These are phyloP conservation scores for Candida yuanshanica DNA, from an alignment of 805 yeast genomes.

Conservation along the genomic window DNA sequence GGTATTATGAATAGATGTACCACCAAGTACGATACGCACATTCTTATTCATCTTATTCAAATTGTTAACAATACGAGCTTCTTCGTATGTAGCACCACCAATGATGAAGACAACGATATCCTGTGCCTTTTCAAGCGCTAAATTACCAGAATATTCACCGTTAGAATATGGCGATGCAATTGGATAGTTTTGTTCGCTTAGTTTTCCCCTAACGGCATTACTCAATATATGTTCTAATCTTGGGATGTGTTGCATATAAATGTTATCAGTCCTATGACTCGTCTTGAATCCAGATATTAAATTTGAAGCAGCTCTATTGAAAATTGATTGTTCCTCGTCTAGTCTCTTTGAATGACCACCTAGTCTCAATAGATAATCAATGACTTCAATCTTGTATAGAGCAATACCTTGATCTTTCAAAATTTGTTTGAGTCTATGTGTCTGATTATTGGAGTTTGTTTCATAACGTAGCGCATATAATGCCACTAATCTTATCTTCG, in stretches of 20 bases:
- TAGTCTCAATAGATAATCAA: conserved; percentile 38
- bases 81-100: conserved; percentile 93
- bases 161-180: conserved; percentile 31
- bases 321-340: conserved; percentile 26
- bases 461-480: conserved; percentile 74
- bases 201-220: conserved; percentile 30
- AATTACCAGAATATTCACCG: conserved; percentile 13
- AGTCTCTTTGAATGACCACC: conserved; percentile 41
- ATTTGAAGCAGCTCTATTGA: conserved; percentile 24
- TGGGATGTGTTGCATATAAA: conserved; percentile 91
- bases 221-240: conserved; percentile 42
- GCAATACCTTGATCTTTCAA: conserved; percentile 32
- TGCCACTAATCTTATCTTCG: conserved; percentile 68
- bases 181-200: conserved; percentile 34
- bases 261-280: conserved; percentile 48
- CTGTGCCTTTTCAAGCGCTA: conserved; percentile 37
- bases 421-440: conserved; percentile 31
- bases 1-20: conserved; percentile 56
- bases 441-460: conserved; percentile 38
- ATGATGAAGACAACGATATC: conserved; percentile 68
- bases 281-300: conserved; percentile 30
- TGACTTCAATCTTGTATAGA: conserved; percentile 16
- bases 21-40: conserved; percentile 74
- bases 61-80: conserved; percentile 75
- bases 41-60: conserved; percentile 50